Percentiles rank a stretch among this genome's conserved stretches.
These are phyloP conservation scores for Psophocarpus tetragonolobus DNA, from an alignment of 306 rosid genomes.

Conservation along the genomic window DNA sequence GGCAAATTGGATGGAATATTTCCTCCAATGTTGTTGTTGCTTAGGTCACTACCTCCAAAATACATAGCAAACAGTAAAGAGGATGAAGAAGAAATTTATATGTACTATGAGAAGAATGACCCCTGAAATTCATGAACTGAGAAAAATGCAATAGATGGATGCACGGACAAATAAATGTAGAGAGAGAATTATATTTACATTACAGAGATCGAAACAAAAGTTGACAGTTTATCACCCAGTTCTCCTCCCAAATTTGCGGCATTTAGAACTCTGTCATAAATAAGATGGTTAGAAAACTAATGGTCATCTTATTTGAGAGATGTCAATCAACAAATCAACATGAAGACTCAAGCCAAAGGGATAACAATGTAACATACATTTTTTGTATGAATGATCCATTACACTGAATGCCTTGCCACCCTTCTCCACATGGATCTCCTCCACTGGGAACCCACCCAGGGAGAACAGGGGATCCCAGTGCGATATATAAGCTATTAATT, in stretches of 20 bases:
- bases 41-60: conserved; percentile 71
- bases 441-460: conserved; percentile 87
- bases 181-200: conserved; percentile 62
- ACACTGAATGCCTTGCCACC: conserved; percentile 92
- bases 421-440: conserved; percentile 97
- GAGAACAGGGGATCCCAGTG: conserved; percentile 75
- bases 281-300: conserved; percentile 35
- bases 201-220: conserved; percentile 60
- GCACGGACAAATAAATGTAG: neutral
- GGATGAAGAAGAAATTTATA: neutral
- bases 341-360: conserved; percentile 20
- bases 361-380: conserved; percentile 56
- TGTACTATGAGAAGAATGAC: conserved; percentile 8
- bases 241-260: conserved; percentile 93
- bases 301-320: conserved; percentile 10
- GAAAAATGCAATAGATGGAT: conserved; percentile 10
- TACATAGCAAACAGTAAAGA: conserved; percentile 31
- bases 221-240: conserved; percentile 65
- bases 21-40: conserved; percentile 96
- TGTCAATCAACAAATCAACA: conserved; percentile 5
- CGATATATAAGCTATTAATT: conserved; percentile 65
- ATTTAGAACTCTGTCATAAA: conserved; percentile 66
- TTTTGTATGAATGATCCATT: conserved; percentile 58
- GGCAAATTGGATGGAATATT: conserved; percentile 87
- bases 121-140: conserved; percentile 6